Evolutionary conservation across 306 rosid species (phyloP), one percentile per base, ranked within the genome.

Genomic region (Fagus crenata): DNA sequence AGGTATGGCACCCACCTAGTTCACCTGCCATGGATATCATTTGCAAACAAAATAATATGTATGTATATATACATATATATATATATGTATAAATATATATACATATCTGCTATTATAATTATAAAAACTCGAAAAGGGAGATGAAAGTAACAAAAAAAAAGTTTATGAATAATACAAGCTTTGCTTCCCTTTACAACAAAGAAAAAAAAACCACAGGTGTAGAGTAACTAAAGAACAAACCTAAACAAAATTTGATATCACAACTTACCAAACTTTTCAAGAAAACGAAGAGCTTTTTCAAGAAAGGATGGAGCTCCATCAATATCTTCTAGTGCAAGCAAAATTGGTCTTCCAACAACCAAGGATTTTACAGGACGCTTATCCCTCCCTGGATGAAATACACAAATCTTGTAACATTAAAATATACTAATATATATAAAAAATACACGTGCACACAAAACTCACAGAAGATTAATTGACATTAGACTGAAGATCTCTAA

Each of bases 261-360:
- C 71, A 35, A 83, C 93, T 81, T 87, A 96, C 99, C 98, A 81
- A 78, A 79, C 87, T 86, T 89, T 89, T 96, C 99, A 40, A 96
- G 86, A 84, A 89, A 96, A 76, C 90, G 88, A 82, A 96, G 91
- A 81, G 99, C 99, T 77, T 92, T 96, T 83, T 96, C 99, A 54
- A 96, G 98, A 84, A 96, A 96, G 69, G 99, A 96, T 75, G 99
- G 99, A 75, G 98, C 93, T 77, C 99, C 99, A 75, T 96, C 99
- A 86, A 96, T 96, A 86, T 96, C 99, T 86, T 96, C 99, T 74
- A 96, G 82, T 55, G 99, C 99, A 81, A 96, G 91, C 49, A 96
- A 84, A 86, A 96, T 96, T 49, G 99, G 99, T 76, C 99, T 91
- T 86, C 99, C 99, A 84, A 96, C 97, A 72, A 92, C 99, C 86